Percentiles rank a stretch among this genome's conserved stretches.
These are phyloP conservation scores for Solanum sparsipilum DNA, from an alignment of 257 asterid genomes.

Conservation along the genomic window DNA sequence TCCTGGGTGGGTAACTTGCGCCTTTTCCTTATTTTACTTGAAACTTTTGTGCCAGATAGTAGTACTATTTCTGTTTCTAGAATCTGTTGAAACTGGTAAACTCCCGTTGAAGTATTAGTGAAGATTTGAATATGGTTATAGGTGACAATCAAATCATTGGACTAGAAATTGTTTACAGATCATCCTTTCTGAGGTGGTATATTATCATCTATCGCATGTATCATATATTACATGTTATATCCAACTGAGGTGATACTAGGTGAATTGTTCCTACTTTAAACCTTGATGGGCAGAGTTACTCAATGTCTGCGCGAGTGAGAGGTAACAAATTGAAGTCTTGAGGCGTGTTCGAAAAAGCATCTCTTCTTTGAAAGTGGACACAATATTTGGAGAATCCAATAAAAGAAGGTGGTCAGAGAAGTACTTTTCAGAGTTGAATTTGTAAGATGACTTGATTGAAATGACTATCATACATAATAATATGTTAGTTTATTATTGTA, in stretches of 20 bases:
- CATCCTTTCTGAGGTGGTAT: neutral
- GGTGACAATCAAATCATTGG: neutral
- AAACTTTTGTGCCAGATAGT: neutral
- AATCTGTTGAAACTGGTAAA: neutral
- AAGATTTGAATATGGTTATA: neutral
- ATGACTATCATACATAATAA: neutral
- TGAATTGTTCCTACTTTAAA: neutral
- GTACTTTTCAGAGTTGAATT: neutral
- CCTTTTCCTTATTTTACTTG: neutral
- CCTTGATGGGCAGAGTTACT: neutral
- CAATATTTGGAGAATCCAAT: neutral
- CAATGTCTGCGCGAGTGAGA: neutral
- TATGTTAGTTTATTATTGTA: neutral
- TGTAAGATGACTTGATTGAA: neutral
- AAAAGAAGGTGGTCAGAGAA: neutral
- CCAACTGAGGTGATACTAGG: neutral
- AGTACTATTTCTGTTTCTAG: neutral
- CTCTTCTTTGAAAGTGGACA: neutral
- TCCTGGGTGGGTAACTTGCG: slow-evolving; percentile 39
- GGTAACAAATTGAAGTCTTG: neutral
- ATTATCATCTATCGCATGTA: neutral
- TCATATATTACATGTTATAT: neutral
- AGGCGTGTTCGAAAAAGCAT: neutral
- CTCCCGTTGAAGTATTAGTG: neutral
- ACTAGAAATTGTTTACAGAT: neutral